A percentile compares a stretch with the other conserved stretches of the same genome.
phyloP scores from a whole-genome alignment of 495 filamentous ascomycete species.

The Hyaloscypha finlandica region DNA sequence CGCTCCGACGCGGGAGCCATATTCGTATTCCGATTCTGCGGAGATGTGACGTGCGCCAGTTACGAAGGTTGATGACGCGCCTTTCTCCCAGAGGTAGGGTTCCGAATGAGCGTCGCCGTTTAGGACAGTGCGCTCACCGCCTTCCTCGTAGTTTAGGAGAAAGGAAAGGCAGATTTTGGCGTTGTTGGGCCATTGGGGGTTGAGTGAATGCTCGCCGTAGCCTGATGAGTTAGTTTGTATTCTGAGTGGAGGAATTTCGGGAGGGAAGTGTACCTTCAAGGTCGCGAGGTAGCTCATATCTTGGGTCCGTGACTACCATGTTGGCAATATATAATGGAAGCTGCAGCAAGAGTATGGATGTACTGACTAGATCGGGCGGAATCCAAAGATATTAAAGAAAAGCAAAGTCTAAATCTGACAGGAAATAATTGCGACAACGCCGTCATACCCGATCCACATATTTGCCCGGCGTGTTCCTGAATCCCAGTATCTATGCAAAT shows the following conservation, averaged over 20 bases:
- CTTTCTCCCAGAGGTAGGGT: slow-evolving; percentile 26
- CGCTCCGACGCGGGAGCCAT: slow-evolving; percentile 39
- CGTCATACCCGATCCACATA: background rate
- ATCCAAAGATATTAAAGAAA: background rate
- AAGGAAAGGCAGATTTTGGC: slow-evolving; percentile 43
- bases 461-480: background rate
- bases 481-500: background rate
- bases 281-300: slow-evolving; percentile 23
- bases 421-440: background rate
- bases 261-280: slow-evolving; percentile 14
- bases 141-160: slow-evolving; percentile 44
- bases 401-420: background rate
- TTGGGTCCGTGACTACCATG: slow-evolving; percentile 23
- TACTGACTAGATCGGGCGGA: too few species aligned
- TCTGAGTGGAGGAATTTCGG: background rate
- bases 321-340: background rate
- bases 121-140: slow-evolving; percentile 17
- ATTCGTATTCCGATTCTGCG: slow-evolving; percentile 33
- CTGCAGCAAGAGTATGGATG: too few species aligned
- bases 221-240: slow-evolving; percentile 16
- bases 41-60: slow-evolving; percentile 13
- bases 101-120: slow-evolving; percentile 20
- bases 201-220: slow-evolving; percentile 36
- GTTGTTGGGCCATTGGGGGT: slow-evolving; percentile 41
- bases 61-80: slow-evolving; percentile 8